phyloP scores from a whole-genome alignment of 2,329 filamentous ascomycete species.

The Cladophialophora yegresii region DNA sequence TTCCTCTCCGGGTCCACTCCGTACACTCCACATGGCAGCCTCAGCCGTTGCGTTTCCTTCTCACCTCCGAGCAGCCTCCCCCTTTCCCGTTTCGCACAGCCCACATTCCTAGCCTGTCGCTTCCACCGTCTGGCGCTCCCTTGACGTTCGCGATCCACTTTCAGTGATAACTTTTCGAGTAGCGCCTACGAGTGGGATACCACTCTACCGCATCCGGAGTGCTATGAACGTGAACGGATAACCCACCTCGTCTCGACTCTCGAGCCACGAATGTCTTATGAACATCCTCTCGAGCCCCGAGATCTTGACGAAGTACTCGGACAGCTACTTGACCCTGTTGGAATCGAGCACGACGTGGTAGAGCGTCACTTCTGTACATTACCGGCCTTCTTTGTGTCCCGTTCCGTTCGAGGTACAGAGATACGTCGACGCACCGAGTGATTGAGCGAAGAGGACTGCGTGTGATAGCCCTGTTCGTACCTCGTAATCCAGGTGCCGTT shows the following conservation, averaged over 20 bases:
- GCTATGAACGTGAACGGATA: neutral
- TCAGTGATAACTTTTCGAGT: neutral
- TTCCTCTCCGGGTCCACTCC: neutral
- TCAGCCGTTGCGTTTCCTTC: constrained; percentile 1
- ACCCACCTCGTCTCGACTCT: neutral
- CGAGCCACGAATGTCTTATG: neutral
- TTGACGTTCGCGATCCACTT: neutral
- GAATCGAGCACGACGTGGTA: neutral
- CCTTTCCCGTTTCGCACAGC: neutral
- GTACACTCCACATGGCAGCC: constrained; percentile 4
- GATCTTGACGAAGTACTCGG: neutral
- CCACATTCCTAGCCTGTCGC: constrained; percentile 1
- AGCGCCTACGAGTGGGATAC: neutral
- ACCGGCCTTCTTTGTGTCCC: neutral
- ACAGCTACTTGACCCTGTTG: neutral
- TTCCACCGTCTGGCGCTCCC: neutral
- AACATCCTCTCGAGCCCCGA: neutral
- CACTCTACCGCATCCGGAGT: neutral
- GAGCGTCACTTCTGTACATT: neutral
- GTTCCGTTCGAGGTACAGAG: neutral
- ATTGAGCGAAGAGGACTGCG: neutral
- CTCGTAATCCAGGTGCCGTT: neutral
- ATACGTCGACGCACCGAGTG: neutral
- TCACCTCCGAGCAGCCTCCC: too few relatives aligned
- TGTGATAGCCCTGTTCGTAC: neutral